phyloP scores from a whole-genome alignment of 2,329 filamentous ascomycete species.

The Diplodia corticola region DNA sequence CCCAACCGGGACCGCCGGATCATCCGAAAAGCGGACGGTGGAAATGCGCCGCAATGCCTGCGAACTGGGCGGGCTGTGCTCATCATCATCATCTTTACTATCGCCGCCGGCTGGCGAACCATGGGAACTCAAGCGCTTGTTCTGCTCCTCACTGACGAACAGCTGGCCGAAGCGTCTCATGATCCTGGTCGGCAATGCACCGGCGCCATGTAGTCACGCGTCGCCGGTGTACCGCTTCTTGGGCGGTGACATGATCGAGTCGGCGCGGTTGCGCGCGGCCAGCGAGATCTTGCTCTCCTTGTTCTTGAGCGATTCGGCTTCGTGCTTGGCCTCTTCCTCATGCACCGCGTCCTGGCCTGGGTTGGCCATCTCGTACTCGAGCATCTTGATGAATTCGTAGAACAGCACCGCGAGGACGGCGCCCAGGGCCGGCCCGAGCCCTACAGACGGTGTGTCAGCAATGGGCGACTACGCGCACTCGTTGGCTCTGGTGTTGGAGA shows the following conservation, averaged over 20 bases:
- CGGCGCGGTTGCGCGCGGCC: slow-evolving; percentile 1
- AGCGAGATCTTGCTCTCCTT: slow-evolving; percentile 18
- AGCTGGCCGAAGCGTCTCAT: background rate
- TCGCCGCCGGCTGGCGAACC: background rate
- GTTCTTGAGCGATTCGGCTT: slow-evolving; percentile 13
- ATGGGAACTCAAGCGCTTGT: background rate
- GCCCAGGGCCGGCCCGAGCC: slow-evolving; percentile 51
- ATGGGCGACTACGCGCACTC: background rate
- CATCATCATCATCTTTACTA: background rate
- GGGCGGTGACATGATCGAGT: slow-evolving; percentile 7
- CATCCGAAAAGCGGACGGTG: background rate
- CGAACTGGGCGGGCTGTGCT: background rate
- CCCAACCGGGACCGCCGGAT: background rate
- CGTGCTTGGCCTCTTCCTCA: slow-evolving; percentile 33
- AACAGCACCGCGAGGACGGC: slow-evolving; percentile 49
- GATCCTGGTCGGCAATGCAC: background rate
- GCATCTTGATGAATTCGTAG: slow-evolving; percentile 50
- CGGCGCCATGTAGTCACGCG: background rate
- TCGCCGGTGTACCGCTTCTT: background rate
- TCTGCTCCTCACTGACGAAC: background rate
- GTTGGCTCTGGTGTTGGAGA: background rate
- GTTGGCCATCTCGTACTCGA: slow-evolving; percentile 54
- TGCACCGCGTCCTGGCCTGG: slow-evolving; percentile 51
- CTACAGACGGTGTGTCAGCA: background rate
- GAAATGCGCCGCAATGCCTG: background rate